These are phyloP conservation scores for Catharanthus roseus DNA, from an alignment of 257 asterid species.

Conservation along the genomic window DNA sequence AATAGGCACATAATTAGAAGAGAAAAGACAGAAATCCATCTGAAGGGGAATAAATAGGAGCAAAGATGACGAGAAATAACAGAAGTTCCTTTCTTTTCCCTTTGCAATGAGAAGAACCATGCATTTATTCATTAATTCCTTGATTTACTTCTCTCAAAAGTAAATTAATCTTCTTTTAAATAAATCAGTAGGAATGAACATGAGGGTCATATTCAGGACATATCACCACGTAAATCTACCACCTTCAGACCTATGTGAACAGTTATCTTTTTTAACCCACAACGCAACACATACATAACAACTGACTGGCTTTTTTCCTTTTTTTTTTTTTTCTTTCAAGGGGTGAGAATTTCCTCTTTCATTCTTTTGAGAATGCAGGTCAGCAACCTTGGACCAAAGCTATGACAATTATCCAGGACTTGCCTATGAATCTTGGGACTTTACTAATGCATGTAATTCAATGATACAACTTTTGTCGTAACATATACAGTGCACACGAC, in stretches of 20 bases:
- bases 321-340: not conserved
- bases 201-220: not conserved
- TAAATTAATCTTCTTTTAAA: not conserved
- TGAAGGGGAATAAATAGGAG: not conserved
- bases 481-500: not conserved
- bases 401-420: not conserved
- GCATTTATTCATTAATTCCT: not conserved
- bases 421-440: not conserved
- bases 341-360: not conserved
- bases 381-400: not conserved
- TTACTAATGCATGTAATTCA: not conserved
- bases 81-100: not conserved
- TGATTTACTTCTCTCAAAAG: not conserved
- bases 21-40: not conserved
- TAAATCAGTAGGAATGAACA: not conserved
- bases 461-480: not conserved
- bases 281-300: not conserved
- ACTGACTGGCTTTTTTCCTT: not conserved
- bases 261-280: not conserved
- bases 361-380: not conserved
- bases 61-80: not conserved
- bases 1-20: not conserved
- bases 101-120: not conserved
- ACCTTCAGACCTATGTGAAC: not conserved
- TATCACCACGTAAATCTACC: not conserved